Base-by-base conservation (phyloP, 192 early-diverging fungal species). In the Umbelopsis vinacea region DNA sequence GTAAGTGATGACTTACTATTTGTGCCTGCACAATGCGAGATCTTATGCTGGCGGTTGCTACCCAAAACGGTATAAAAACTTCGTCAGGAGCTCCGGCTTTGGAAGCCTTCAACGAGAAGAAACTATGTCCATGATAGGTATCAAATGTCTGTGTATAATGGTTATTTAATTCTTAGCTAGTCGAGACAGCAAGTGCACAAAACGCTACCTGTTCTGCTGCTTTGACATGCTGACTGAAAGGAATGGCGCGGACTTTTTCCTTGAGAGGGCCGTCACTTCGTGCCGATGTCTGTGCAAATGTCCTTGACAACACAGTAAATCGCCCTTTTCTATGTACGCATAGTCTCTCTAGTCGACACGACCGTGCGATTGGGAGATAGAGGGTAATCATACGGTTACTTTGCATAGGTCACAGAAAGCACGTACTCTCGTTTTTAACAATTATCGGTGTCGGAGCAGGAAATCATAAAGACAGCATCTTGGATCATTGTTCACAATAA, bases 31-130 rank as follows among this genome's bases (percentile, higher is more conserved):
- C 75, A 22, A 87, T 74, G 22, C 76, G 73, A 23, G 81, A 75
- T 23, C 63, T 67, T 17, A 87, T 78, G 52, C 71, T 79, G n/a
- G 79, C 81, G 23, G 83, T 81, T 6, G 77, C 83, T 6, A 81
- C 81, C 85, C 85, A 87, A 67, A 84, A 87, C 3, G 85, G 85
- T 46, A 87, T 66, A 52, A 81, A 87, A 10, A 79, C 72, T 66
- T 84, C 81, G 38, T 83, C 79, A 21, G 82, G 77, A 17, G 78
- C 75, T 10, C 76, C 67, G 0, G 79, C 76, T 15, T 74, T 74
- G 22, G 48, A 71, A 35, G 79, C 50, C 17, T 79, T 80, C 38
- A 75, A 71, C 3, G 85, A 84, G 26, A 87, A 87, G 72, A 87
- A 87, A 66, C 81, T 82, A n/a, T 83, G 78, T 3, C 85, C 85